phyloP scores from a whole-genome alignment of 2,329 filamentous ascomycete species.

The Zymoseptoria ardabiliae region DNA sequence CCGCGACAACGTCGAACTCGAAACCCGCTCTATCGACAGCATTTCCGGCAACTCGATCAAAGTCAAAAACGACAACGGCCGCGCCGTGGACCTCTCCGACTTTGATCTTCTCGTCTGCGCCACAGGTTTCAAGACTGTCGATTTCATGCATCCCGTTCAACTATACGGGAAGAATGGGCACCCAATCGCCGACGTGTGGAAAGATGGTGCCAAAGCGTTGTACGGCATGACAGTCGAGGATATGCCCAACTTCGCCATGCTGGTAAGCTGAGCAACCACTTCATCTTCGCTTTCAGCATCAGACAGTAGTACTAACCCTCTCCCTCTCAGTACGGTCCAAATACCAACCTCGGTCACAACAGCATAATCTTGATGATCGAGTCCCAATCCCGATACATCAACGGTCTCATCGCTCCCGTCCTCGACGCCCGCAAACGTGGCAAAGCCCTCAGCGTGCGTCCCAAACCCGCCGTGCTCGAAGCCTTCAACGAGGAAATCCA shows the following conservation, averaged over 20 bases:
- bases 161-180: slow-evolving; percentile 41
- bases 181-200: slow-evolving; percentile 46
- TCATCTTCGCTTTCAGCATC: neutral
- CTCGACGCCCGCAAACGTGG: slow-evolving; percentile 38
- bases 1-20: slow-evolving; percentile 42
- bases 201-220: slow-evolving; percentile 44
- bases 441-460: slow-evolving; percentile 39
- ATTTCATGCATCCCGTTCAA: slow-evolving; percentile 53
- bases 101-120: slow-evolving; percentile 52
- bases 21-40: slow-evolving; percentile 42
- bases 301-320: neutral
- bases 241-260: slow-evolving; percentile 50
- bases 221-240: slow-evolving; percentile 44
- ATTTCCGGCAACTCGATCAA: slow-evolving; percentile 44
- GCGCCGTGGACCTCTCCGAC: slow-evolving; percentile 22
- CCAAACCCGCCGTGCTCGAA: slow-evolving; percentile 34
- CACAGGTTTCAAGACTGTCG: slow-evolving; percentile 52
- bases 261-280: slow-evolving; percentile 19
- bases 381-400: slow-evolving; percentile 49
- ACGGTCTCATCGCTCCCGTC: slow-evolving; percentile 43
- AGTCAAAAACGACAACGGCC: slow-evolving; percentile 32
- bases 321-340: slow-evolving; percentile 44
- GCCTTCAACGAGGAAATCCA: slow-evolving; percentile 45
- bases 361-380: slow-evolving; percentile 58
- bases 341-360: slow-evolving; percentile 46